Evolutionary conservation across 225 moss, liverwort and hornwort genomes (phyloP).

Genomic region (Anthoceros angustus): DNA sequence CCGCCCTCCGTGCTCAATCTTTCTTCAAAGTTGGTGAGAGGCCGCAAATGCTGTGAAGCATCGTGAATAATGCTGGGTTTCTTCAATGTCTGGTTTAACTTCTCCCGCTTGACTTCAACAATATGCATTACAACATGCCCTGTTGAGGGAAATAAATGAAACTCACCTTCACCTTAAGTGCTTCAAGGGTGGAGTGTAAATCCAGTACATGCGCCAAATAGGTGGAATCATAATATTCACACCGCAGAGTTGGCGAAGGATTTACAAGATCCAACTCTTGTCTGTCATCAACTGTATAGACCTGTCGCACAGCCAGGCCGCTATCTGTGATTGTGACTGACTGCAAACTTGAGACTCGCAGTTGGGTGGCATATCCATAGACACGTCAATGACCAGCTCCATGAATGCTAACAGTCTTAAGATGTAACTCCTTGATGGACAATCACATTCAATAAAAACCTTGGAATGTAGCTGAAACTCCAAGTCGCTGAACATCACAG

Average conservation of each 20-base stretch:
- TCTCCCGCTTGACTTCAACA: background rate
- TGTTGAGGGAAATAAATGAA: background rate
- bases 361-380: background rate
- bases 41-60: background rate
- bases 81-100: too few relatives aligned
- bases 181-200: constrained; percentile 18
- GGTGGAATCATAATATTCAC: constrained; percentile 20
- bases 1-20: constrained; percentile 1
- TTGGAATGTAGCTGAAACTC: constrained; percentile 71
- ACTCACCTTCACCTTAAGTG: constrained; percentile 46
- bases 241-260: constrained; percentile 40
- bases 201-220: constrained; percentile 7
- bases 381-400: background rate
- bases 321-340: background rate
- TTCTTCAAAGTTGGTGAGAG: background rate
- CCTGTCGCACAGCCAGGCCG: constrained; percentile 22
- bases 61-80: too few relatives aligned
- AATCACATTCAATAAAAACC: constrained; percentile 16
- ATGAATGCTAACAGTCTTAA: background rate
- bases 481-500: constrained; percentile 20
- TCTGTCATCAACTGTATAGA: constrained; percentile 64
- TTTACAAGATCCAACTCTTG: constrained; percentile 42
- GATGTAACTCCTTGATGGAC: too few relatives aligned
- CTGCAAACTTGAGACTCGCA: background rate
- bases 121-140: background rate